Conservation (phyloP, 495 filamentous ascomycete genomes). For the Xylaria flabelliformis region DNA sequence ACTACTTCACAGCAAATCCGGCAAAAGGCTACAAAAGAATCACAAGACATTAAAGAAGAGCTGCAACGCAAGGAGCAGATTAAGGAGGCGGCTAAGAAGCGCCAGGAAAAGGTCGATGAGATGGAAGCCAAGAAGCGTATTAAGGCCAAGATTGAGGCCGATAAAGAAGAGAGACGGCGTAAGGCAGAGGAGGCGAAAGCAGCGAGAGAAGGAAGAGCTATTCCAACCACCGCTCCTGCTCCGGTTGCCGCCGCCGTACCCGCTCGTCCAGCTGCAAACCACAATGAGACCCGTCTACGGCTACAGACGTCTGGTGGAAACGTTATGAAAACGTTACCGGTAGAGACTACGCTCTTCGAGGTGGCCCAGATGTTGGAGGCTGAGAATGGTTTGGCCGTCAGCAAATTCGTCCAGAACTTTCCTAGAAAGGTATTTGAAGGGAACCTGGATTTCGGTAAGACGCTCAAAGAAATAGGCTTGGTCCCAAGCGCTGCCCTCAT, state of each 20-base stretch:
- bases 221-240: constrained; percentile 48
- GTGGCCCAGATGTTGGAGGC: constrained; percentile 75
- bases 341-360: constrained; percentile 91
- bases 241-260: constrained; percentile 36
- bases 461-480: constrained; percentile 89
- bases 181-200: constrained; percentile 87
- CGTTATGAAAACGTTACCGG: constrained; percentile 81
- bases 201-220: constrained; percentile 72
- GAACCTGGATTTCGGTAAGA: constrained; percentile 82
- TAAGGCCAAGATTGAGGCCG: constrained; percentile 88
- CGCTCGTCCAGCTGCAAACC: constrained; percentile 51
- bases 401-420: constrained; percentile 83
- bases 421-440: constrained; percentile 82
- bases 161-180: constrained; percentile 82
- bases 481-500: constrained; percentile 88
- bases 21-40: constrained; percentile 79
- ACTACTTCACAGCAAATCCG: constrained; percentile 72
- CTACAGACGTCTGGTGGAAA: constrained; percentile 78
- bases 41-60: constrained; percentile 81
- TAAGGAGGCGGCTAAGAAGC: constrained; percentile 85
- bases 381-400: constrained; percentile 64
- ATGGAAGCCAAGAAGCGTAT: constrained; percentile 84
- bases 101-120: constrained; percentile 87
- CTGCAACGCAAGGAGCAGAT: constrained; percentile 84
- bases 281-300: constrained; percentile 81